Conservation (phyloP, 257 asterid species). For the Schizonepeta tenuifolia region DNA sequence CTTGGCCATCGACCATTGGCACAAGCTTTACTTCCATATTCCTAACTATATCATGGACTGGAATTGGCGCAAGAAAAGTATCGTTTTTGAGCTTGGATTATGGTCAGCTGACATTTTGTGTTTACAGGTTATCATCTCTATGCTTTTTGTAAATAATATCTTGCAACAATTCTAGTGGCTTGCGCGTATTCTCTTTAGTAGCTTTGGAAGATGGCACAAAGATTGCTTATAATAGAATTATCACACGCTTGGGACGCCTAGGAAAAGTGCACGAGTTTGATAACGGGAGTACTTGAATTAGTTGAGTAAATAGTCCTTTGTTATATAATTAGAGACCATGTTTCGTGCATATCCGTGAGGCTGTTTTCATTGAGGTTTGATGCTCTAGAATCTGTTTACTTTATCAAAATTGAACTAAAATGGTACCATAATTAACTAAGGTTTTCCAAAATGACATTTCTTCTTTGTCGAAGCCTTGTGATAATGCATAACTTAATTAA, state of each 20-base stretch:
- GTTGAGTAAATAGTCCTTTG: not conserved
- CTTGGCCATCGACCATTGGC: slow-evolving; percentile 73
- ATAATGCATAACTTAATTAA: not conserved
- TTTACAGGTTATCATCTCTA: slow-evolving; percentile 66
- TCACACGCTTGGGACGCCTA: slow-evolving; percentile 1
- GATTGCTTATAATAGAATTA: slow-evolving; percentile 10
- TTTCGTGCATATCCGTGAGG: not conserved
- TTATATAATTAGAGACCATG: not conserved
- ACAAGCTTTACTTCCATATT: slow-evolving; percentile 76
- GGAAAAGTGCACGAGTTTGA: not conserved
- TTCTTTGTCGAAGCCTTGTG: not conserved
- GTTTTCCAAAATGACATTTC: not conserved
- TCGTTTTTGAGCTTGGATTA: slow-evolving; percentile 88
- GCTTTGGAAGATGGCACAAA: slow-evolving; percentile 7
- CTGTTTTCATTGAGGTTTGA: not conserved
- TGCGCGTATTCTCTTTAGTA: not conserved
- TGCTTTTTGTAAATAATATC: slow-evolving; percentile 24
- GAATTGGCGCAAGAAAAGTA: slow-evolving; percentile 85
- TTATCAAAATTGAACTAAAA: not conserved
- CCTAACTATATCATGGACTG: slow-evolving; percentile 82
- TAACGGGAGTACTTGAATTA: not conserved
- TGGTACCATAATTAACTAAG: not conserved
- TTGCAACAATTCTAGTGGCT: slow-evolving; percentile 19
- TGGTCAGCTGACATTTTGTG: slow-evolving; percentile 98
- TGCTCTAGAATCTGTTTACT: slow-evolving; percentile 17